A percentile compares a stretch with the other conserved stretches of the same genome.
Evolutionary conservation across 495 filamentous ascomycete genomes (phyloP).

Genomic region (Glonium stellatum): DNA sequence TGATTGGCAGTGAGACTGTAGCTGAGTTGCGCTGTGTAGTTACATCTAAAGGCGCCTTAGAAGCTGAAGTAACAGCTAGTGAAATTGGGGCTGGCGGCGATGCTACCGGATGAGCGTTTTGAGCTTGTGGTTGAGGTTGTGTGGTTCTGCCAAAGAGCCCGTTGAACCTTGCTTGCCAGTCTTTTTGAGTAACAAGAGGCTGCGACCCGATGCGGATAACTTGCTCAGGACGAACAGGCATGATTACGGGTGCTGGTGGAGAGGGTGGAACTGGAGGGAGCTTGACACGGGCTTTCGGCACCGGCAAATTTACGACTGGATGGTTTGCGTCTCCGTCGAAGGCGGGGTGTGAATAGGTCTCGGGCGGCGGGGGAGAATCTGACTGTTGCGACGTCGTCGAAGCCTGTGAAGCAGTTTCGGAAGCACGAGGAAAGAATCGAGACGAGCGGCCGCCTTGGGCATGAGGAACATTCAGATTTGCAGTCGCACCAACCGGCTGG

Average conservation of each 20-base stretch:
- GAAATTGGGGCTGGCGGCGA: conserved; percentile 6
- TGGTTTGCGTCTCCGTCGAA: conserved; percentile 25
- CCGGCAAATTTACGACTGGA: conserved; percentile 36
- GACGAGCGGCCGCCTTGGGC: conserved; percentile 9
- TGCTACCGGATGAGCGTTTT: conserved; percentile 13
- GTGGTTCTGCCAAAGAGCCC: conserved; percentile 17
- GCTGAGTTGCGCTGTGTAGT: conserved; percentile 11
- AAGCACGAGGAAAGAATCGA: conserved; percentile 22
- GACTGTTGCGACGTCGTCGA: conserved; percentile 7
- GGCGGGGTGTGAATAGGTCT: conserved; percentile 31
- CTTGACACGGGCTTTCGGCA: conserved; percentile 29
- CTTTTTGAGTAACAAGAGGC: conserved; percentile 23
- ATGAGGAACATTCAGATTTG: neutral
- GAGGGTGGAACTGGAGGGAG: conserved; percentile 30
- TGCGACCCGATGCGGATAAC: conserved; percentile 10
- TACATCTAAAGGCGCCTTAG: conserved; percentile 30
- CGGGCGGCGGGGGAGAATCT: conserved; percentile 34
- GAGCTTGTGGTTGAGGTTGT: conserved; percentile 16
- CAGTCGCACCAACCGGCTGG: conserved; percentile 4
- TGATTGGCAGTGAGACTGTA: conserved; percentile 34
- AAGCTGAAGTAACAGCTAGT: conserved; percentile 23
- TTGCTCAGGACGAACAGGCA: conserved; percentile 12
- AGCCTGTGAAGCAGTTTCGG: conserved; percentile 4
- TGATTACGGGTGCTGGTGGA: conserved; percentile 15
- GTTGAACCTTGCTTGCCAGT: conserved; percentile 29